Conservation (phyloP, 2,329 filamentous ascomycete species). For the Purpureocillium takamizusanense region DNA sequence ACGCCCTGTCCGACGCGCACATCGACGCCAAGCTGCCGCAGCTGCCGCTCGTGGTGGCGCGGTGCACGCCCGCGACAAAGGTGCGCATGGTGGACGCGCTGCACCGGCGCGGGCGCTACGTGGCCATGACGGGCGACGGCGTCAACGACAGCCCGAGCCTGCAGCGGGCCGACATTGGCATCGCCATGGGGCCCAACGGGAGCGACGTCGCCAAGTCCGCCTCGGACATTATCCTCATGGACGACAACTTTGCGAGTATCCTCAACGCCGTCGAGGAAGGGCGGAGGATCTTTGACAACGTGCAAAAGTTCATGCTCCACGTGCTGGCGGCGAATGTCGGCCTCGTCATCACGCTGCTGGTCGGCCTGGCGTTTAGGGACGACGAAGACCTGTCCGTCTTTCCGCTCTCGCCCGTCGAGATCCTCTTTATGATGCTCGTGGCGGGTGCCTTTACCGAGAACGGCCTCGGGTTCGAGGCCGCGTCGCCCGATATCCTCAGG, state of each 20-base stretch:
- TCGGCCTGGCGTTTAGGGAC: slow-evolving; percentile 77
- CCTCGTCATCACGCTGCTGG: slow-evolving; percentile 71
- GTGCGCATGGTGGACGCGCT: slow-evolving; percentile 86
- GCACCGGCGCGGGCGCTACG: slow-evolving; percentile 65
- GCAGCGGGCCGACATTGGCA: slow-evolving; percentile 74
- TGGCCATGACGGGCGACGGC: slow-evolving; percentile 86
- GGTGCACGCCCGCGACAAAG: slow-evolving; percentile 79
- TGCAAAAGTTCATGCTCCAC: slow-evolving; percentile 80
- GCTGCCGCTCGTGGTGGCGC: slow-evolving; percentile 72
- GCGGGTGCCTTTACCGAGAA: slow-evolving; percentile 83
- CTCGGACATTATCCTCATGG: slow-evolving; percentile 71
- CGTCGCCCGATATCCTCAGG: slow-evolving; percentile 67
- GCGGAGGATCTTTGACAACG: slow-evolving; percentile 79
- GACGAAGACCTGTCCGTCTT: slow-evolving; percentile 65
- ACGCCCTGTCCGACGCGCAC: slow-evolving; percentile 64
- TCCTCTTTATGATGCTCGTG: slow-evolving; percentile 91
- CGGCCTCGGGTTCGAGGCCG: slow-evolving; percentile 72
- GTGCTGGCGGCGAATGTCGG: slow-evolving; percentile 74
- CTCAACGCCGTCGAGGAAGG: slow-evolving; percentile 77
- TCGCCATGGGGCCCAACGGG: slow-evolving; percentile 81
- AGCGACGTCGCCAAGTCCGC: slow-evolving; percentile 82
- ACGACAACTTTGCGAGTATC: slow-evolving; percentile 84
- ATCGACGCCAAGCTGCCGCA: slow-evolving; percentile 69
- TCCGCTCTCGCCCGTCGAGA: slow-evolving; percentile 75
- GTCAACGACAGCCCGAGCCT: slow-evolving; percentile 81